Base-by-base conservation (phyloP, 208 protist species). In the Wallacemonas sp. region DNA sequence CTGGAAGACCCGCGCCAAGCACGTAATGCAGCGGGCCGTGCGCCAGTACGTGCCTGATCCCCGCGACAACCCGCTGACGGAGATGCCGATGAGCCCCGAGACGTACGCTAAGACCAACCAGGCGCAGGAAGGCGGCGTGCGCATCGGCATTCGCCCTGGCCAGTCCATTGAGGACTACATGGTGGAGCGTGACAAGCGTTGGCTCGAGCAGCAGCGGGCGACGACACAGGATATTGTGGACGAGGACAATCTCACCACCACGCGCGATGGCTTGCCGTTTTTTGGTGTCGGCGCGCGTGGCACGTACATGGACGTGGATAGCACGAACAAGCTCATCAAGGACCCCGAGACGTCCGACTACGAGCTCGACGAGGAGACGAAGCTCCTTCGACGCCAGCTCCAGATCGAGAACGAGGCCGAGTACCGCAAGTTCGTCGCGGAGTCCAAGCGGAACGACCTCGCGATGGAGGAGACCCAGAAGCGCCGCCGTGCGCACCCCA, bases 151-250 rank as follows among this genome's bases (percentile, higher is more conserved):
- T 46, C 81, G 86, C 14, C 89, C 86, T 18, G 89, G 89, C 0
- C 86, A 95, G 75, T 87, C 82, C 11, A 82, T 95, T 57, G 84
- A 92, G 70, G 86, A 92, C 25, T 95, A 95, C 83, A 92, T 95
- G 86, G 74, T 72, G 45, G 84, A 95, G 69, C 83, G 89, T 22
- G 86, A 95, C 57, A 68, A 69, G 29, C 81, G 83, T 38, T 95
- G 89, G 89, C 57, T 92, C n/a, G 48, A 64, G 2, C 61, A 84
- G 61, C 86, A 95, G 75, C 49, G 70, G 20, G 29, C 62, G 8
- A 64, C 59, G 2, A 66, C 79, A 1, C 54, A 76, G 18, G 59
- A 79, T 22, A 68, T 79, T 16, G 59, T 89, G 22, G 55, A 77
- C 22, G 76, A 79, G 12, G 77, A 82, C 14, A 28, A 78, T 31